Conservation (phyloP, 2,329 filamentous ascomycete species). For the Bimuria novae-zelandiae region DNA sequence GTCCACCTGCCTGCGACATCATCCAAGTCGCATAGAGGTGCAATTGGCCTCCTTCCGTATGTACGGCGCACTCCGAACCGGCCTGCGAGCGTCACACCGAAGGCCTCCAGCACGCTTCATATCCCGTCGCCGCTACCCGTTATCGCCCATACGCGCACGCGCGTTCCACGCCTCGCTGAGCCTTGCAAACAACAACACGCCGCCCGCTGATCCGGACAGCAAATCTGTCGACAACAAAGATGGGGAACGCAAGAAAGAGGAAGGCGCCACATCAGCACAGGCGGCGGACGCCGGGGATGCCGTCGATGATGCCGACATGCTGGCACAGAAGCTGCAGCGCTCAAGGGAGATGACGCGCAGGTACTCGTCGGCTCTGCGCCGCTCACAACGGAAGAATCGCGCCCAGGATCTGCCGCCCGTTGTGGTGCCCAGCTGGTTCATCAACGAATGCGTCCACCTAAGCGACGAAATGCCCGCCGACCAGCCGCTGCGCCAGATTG, state of each 20-base stretch:
- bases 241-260: slow-evolving; percentile 23
- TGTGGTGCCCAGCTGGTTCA: slow-evolving; percentile 62
- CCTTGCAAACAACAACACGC: slow-evolving; percentile 33
- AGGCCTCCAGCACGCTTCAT: slow-evolving; percentile 45
- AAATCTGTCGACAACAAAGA: slow-evolving; percentile 33
- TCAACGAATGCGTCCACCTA: slow-evolving; percentile 56
- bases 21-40: no score
- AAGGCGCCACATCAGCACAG: slow-evolving; percentile 28
- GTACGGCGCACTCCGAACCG: slow-evolving; percentile 48
- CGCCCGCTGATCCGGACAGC: slow-evolving; percentile 34
- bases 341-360: slow-evolving; percentile 40
- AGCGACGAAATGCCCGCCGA: slow-evolving; percentile 35
- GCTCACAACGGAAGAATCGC: slow-evolving; percentile 40
- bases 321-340: slow-evolving; percentile 44
- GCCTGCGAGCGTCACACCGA: slow-evolving; percentile 47
- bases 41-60: slow-evolving; percentile 35
- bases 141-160: slow-evolving; percentile 28
- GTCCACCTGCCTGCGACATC: no score
- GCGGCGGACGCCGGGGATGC: slow-evolving; percentile 28
- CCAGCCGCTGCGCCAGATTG: slow-evolving; percentile 19
- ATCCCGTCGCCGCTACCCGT: slow-evolving; percentile 43
- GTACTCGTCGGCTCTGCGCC: slow-evolving; percentile 41
- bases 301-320: slow-evolving; percentile 37
- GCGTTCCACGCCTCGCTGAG: slow-evolving; percentile 40
- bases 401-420: slow-evolving; percentile 44